These are phyloP conservation scores for Leccinum proliferum DNA, from an alignment of 1,284 basidiomycete genomes.

Conservation along the genomic window DNA sequence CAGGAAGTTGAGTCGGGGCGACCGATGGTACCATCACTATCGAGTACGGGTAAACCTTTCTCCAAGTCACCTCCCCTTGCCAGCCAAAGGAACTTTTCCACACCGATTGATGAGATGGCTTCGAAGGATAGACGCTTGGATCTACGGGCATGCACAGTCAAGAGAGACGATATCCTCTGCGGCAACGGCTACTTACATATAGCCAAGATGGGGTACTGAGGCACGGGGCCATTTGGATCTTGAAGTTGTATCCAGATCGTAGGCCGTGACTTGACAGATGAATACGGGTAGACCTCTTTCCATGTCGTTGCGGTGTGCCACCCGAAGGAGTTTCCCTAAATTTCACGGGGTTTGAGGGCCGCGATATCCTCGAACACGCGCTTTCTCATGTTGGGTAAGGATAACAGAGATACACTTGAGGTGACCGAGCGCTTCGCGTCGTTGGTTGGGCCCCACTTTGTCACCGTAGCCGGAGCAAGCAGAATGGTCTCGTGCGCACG, in stretches of 20 bases:
- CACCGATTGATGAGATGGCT: background rate
- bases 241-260: slow-evolving; percentile 4
- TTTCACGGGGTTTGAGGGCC: slow-evolving; percentile 2
- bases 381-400: slow-evolving; percentile 31
- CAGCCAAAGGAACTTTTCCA: slow-evolving; percentile 22
- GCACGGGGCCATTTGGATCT: slow-evolving; percentile 4
- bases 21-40: background rate
- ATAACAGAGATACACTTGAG: slow-evolving; percentile 14
- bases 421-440: slow-evolving; percentile 12
- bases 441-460: slow-evolving; percentile 28
- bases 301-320: slow-evolving; percentile 19
- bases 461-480: slow-evolving; percentile 38
- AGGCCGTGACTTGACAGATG: slow-evolving; percentile 3
- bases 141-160: slow-evolving; percentile 26
- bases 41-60: slow-evolving; percentile 17
- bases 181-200: slow-evolving; percentile 30
- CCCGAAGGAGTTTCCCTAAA: slow-evolving; percentile 38
- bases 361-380: slow-evolving; percentile 38
- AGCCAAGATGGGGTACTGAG: slow-evolving; percentile 30
- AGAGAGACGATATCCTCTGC: background rate
- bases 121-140: slow-evolving; percentile 32
- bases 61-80: slow-evolving; percentile 15
- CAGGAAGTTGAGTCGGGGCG: slow-evolving; percentile 9
- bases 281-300: slow-evolving; percentile 21
- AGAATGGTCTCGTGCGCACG: slow-evolving; percentile 53